These are phyloP conservation scores for Penicillium janthinellum DNA, from an alignment of 2,329 filamentous ascomycete species.

Conservation along the genomic window DNA sequence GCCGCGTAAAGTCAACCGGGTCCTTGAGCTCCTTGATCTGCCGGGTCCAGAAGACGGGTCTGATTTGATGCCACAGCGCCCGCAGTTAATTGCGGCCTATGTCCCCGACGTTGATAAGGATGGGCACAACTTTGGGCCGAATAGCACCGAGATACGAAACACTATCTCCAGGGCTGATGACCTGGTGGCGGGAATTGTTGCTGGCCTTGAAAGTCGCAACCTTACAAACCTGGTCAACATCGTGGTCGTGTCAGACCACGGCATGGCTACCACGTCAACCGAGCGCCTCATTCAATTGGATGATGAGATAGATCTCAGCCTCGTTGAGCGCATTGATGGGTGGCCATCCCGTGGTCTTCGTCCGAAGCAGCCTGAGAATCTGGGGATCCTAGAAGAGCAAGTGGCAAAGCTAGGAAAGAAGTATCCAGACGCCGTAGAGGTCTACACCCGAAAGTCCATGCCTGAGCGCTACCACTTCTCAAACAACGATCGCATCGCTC, in stretches of 20 bases:
- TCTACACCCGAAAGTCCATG: conserved; percentile 88
- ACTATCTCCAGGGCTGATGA: conserved; percentile 79
- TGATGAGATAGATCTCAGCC: conserved; percentile 74
- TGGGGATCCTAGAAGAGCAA: conserved; percentile 67
- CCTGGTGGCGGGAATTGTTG: conserved; percentile 77
- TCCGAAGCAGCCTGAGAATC: conserved; percentile 68
- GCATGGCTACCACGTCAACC: conserved; percentile 91
- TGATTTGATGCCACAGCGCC: conserved; percentile 61
- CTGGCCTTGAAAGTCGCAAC: conserved; percentile 77
- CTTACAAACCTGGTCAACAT: conserved; percentile 89
- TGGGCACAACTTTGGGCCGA: conserved; percentile 87
- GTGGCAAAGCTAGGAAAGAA: conserved; percentile 59
- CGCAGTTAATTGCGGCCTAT: conserved; percentile 91
- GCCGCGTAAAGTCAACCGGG: conserved; percentile 72
- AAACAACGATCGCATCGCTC: conserved; percentile 85
- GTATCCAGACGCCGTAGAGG: conserved; percentile 67
- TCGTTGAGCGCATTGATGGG: conserved; percentile 84
- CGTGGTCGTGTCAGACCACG: conserved; percentile 95
- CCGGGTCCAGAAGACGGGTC: conserved; percentile 68
- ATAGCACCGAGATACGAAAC: conserved; percentile 82
- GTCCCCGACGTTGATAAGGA: conserved; percentile 88
- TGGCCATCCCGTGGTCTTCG: conserved; percentile 92
- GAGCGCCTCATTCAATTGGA: conserved; percentile 84
- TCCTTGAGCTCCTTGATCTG: conserved; percentile 81
- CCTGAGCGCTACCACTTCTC: conserved; percentile 90